phyloP scores from a whole-genome alignment of 768 basidiomycete species.

The Mycena capillaripes region DNA sequence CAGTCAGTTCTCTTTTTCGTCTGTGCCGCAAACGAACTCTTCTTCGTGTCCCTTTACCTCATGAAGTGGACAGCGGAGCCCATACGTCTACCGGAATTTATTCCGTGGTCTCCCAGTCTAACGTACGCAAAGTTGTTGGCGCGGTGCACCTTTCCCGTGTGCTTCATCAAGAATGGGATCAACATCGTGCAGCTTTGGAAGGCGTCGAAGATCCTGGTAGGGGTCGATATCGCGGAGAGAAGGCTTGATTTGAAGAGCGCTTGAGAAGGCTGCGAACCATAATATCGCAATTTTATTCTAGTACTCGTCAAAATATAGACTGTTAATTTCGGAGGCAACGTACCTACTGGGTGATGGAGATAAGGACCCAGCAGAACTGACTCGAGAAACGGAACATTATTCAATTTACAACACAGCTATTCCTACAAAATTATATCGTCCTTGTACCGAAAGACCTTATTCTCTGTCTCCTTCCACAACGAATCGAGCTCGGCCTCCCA shows the following conservation, averaged over 20 bases:
- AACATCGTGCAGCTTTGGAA: conserved; percentile 99
- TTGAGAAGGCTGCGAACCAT: too few species aligned
- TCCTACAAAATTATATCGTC: neutral
- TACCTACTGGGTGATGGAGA: too few species aligned
- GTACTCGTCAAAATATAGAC: too few species aligned
- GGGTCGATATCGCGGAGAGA: conserved; percentile 91
- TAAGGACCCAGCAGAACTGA: too few species aligned
- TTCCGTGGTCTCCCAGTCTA: conserved; percentile 49
- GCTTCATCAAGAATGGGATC: conserved; percentile 88
- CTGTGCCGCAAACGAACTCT: conserved; percentile 96
- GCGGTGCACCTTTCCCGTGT: conserved; percentile 72
- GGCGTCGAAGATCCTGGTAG: conserved; percentile 94
- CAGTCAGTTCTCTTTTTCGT: conserved; percentile 91
- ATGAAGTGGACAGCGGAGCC: conserved; percentile 87
- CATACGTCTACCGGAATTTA: conserved; percentile 61
- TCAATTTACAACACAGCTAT: too few species aligned
- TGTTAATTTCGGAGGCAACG: too few species aligned
- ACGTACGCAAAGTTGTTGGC: conserved; percentile 88
- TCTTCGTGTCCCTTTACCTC: conserved; percentile 95
- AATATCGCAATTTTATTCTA: too few species aligned
- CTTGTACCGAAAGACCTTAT: conserved; percentile 21
- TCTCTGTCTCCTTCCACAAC: conserved; percentile 24
- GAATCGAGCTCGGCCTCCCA: conserved; percentile 26
- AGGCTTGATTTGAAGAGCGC: too few species aligned
- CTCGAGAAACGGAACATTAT: too few species aligned